Conservation (phyloP, 208 protist genomes). For the Wallacemonas sp. region DNA sequence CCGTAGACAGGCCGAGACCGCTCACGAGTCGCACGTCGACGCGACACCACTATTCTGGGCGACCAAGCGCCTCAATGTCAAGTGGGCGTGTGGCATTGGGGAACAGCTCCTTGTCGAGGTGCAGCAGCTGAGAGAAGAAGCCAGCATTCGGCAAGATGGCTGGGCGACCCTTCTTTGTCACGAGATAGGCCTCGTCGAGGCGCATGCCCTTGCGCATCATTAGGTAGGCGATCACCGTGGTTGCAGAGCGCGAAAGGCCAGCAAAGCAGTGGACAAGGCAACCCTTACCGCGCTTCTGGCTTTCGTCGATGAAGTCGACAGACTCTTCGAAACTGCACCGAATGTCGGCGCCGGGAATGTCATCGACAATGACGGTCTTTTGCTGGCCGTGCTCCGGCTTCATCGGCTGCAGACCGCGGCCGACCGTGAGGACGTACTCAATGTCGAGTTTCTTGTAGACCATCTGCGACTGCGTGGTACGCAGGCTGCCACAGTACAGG, state of each 20-base stretch:
- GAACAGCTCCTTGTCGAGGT: slow-evolving; percentile 68
- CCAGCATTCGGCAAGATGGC: slow-evolving; percentile 84
- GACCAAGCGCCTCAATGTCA: slow-evolving; percentile 51
- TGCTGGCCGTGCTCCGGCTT: slow-evolving; percentile 72
- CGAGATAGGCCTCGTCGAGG: slow-evolving; percentile 81
- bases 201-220: slow-evolving; percentile 87
- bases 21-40: too few species aligned
- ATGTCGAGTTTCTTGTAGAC: slow-evolving; percentile 88
- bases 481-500: slow-evolving; percentile 84
- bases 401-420: slow-evolving; percentile 67
- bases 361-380: slow-evolving; percentile 77
- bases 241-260: slow-evolving; percentile 88
- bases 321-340: slow-evolving; percentile 73
- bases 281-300: slow-evolving; percentile 43
- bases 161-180: slow-evolving; percentile 71
- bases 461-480: slow-evolving; percentile 82
- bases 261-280: slow-evolving; percentile 92
- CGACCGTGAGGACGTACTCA: slow-evolving; percentile 78
- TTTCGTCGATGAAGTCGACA: slow-evolving; percentile 80
- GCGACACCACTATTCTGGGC: slow-evolving; percentile 18
- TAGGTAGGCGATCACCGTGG: slow-evolving; percentile 87
- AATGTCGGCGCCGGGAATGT: slow-evolving; percentile 86
- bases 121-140: slow-evolving; percentile 79
- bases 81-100: slow-evolving; percentile 49
- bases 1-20: too few species aligned